Conservation (phyloP, 441 rosid species). For the Bruguiera hainesii region DNA sequence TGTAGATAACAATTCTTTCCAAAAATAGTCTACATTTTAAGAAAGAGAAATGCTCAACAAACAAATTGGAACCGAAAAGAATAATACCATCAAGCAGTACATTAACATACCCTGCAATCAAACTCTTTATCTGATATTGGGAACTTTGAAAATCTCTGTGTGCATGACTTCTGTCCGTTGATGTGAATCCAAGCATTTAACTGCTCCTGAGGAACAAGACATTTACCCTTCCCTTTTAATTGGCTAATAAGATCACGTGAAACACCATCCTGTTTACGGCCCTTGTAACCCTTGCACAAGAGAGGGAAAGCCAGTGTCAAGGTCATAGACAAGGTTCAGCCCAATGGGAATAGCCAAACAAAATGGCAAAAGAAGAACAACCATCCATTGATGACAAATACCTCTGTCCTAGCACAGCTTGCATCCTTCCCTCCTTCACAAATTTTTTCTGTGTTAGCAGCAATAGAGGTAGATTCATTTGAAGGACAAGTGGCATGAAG, state of each 20-base stretch:
- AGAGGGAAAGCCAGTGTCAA: constrained; percentile 4
- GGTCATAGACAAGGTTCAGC: constrained; percentile 3
- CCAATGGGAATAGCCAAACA: not conserved
- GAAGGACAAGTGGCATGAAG: constrained; percentile 29
- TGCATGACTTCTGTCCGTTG: constrained; percentile 43
- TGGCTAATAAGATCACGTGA: constrained; percentile 29
- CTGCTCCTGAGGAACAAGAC: constrained; percentile 57
- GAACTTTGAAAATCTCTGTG: constrained; percentile 31
- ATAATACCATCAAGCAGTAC: not conserved
- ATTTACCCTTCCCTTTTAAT: constrained; percentile 35
- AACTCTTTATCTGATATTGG: constrained; percentile 34
- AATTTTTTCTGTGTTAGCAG: constrained; percentile 16
- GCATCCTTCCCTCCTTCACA: constrained; percentile 25
- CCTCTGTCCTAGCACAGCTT: constrained; percentile 60
- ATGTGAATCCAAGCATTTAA: constrained; percentile 61
- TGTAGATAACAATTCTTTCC: too few relatives aligned
- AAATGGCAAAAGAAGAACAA: not conserved
- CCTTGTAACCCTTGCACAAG: constrained; percentile 42
- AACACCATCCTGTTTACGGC: constrained; percentile 49
- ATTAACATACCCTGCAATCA: constrained; percentile 42
- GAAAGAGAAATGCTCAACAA: too few relatives aligned
- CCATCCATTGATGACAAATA: constrained; percentile 16
- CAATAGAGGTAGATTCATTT: constrained; percentile 22
- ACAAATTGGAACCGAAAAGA: not conserved
- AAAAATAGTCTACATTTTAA: too few relatives aligned